phyloP scores from a whole-genome alignment of 345 rosid genomes.

The Eucalyptus cloeziana region DNA sequence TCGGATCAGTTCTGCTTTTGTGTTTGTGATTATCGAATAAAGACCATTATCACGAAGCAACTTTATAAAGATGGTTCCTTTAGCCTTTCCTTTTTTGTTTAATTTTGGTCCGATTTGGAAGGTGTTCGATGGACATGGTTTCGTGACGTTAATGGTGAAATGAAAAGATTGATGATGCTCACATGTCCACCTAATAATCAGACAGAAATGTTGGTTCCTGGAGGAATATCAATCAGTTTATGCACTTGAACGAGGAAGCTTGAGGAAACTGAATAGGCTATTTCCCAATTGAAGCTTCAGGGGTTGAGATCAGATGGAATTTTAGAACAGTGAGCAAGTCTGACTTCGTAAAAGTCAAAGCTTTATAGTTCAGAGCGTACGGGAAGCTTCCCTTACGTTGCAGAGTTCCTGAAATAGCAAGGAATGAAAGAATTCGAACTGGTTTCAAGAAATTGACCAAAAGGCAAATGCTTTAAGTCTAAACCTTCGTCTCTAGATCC shows the following conservation, averaged over 20 bases:
- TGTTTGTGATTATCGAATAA: not conserved
- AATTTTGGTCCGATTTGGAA: not conserved
- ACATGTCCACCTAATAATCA: not conserved
- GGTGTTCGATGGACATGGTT: not conserved
- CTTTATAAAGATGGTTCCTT: not conserved
- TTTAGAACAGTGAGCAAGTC: not conserved
- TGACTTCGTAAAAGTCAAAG: not conserved
- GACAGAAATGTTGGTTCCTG: not conserved
- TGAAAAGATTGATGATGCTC: not conserved
- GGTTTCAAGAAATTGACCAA: not conserved
- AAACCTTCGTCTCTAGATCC: not conserved
- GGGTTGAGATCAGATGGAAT: not conserved
- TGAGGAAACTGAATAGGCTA: not conserved
- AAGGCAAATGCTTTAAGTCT: not conserved
- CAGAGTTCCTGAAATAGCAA: not conserved
- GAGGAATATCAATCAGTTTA: not conserved
- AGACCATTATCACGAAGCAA: not conserved
- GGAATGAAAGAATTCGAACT: not conserved
- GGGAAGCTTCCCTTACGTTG: not conserved
- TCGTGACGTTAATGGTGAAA: not conserved
- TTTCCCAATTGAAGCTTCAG: not conserved
- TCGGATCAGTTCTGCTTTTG: not conserved
- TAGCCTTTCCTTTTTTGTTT: not conserved
- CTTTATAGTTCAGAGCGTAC: not conserved
- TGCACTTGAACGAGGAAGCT: not conserved